Evolutionary conservation across 2,329 filamentous ascomycete genomes (phyloP), one percentile per base, ranked within the genome.

Genomic region (Talaromyces atroroseus): DNA sequence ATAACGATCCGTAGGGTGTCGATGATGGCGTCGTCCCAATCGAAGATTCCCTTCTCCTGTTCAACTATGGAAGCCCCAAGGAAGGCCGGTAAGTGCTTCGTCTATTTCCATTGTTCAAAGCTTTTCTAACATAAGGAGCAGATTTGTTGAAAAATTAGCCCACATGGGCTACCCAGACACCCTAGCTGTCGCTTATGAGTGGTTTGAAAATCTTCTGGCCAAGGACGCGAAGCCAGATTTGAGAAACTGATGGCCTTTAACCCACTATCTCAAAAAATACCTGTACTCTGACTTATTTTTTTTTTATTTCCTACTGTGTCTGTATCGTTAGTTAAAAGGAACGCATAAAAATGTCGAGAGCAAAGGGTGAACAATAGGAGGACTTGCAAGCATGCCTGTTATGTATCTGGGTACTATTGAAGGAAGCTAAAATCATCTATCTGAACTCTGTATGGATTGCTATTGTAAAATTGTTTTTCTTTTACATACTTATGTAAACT

Each of bases 81-180:
- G 84, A 87, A 69, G 82, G 77, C 11, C 76, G 84, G 49, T 85
- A 60, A 52, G 62, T 50, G 6, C n/a, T 32, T 11, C n/a, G 8
- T 11, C 20, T 12, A 29, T 54, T 18, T 12, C n/a, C 2, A 29
- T 16, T 42, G 12, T 12, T 23, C 38, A 11, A 48, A 32, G 6
- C 21, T 36, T 32, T 4, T 18, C 48, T 40, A 44, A 56, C 21
- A 54, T n/a, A 1, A 7, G 4, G 12, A 3, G 34, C 29, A 63
- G 73, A 23, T 76, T 87, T 70, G 85, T 86, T 59, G 72, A 79
- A 0, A 80, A 80, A 0, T 73, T 82, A 32, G 66, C 85, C 60
- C 85, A 88, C 63, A 88, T 87, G 85, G 85, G 85, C 12, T 88
- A 88, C 65, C 85, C 85, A 0, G 61, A 71, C 45, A 74, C 68